Evolutionary conservation across 2,329 filamentous ascomycete species (phyloP), one percentile per base, ranked within the genome.

Genomic region (Fusarium burgessii): DNA sequence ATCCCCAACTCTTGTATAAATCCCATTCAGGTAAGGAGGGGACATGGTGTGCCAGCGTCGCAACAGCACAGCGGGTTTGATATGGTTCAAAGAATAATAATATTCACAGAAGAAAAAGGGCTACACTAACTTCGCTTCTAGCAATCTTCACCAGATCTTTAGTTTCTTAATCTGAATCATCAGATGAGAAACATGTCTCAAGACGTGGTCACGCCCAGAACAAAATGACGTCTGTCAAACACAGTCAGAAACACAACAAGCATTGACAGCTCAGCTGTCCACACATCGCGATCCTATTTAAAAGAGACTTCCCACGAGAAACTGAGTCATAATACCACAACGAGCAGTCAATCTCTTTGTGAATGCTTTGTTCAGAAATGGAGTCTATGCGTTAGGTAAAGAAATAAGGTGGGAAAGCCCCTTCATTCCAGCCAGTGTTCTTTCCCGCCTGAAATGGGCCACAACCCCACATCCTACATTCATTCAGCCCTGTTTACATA

Each of bases 281-380:
- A 42, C 41, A 68, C 45, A 71, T 71, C 58, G 58, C 62, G 58
- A 71, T 71, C 49, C 41, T 56, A 42, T 58, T 71, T 43, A 68
- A 40, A 27, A 49, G 18, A 38, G 36, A 29, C 15, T n/a, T 27
- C n/a, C 17, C 40, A 27, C 14, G 36, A 43, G 14, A 18, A 45
- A 29, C 15, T 18, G 17, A 51, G n/a, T 40, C 29, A 59, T 35
- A 35, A 51, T n/a, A 18, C 10, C 7, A 46, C 14, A 25, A 35
- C 14, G 17, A 27, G 38, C 23, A 38, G 17, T 13, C 33, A 43
- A 25, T 29, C 10, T 6, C 8, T 41, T 13, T 14, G 6, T 18
- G 25, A 29, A 29, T n/a, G 8, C 25, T 60, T 66, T 35, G 12
- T 25, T 25, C 32, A 57, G 43, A 71, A 41, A 71, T 63, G 27